Evolutionary conservation across 2,329 filamentous ascomycete species (phyloP).

Genomic region (Volutella citrinella): DNA sequence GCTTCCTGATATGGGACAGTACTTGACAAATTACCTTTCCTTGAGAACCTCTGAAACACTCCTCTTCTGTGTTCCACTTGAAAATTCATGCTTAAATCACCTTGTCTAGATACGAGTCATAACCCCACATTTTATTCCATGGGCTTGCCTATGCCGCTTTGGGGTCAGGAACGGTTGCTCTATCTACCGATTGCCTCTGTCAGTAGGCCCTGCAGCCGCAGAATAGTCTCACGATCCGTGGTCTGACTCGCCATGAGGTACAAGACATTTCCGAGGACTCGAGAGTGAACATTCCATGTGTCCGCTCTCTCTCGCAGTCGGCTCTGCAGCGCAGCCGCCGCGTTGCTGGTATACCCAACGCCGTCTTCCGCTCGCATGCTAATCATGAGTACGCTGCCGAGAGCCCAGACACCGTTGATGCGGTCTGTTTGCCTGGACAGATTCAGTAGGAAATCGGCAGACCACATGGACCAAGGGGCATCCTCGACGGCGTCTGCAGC

Average conservation of each 20-base stretch:
- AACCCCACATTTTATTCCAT: too few relatives aligned
- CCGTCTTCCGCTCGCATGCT: conserved; percentile 41
- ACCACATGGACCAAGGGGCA: conserved; percentile 68
- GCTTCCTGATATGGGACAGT: too few relatives aligned
- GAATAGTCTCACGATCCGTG: conserved; percentile 28
- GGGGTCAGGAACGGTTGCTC: too few relatives aligned
- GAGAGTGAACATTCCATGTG: conserved; percentile 49
- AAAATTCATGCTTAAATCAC: too few relatives aligned
- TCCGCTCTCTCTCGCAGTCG: conserved; percentile 27
- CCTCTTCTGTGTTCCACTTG: too few relatives aligned
- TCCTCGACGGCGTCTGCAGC: conserved; percentile 10
- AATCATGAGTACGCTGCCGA: conserved; percentile 74
- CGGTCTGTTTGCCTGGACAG: conserved; percentile 52
- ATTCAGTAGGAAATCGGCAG: conserved; percentile 52
- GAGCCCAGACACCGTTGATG: conserved; percentile 66
- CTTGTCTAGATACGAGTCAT: too few relatives aligned
- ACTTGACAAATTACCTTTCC: too few relatives aligned
- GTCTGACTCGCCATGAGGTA: conserved; percentile 57
- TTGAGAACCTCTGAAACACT: too few relatives aligned
- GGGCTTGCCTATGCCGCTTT: too few relatives aligned
- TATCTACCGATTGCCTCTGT: not conserved
- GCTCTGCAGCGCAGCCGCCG: conserved; percentile 41
- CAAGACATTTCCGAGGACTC: conserved; percentile 56
- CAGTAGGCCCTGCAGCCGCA: conserved; percentile 17
- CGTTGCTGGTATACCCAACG: conserved; percentile 46